phyloP scores from a whole-genome alignment of 179 eudicot genomes.

The Beta corolliflora region DNA sequence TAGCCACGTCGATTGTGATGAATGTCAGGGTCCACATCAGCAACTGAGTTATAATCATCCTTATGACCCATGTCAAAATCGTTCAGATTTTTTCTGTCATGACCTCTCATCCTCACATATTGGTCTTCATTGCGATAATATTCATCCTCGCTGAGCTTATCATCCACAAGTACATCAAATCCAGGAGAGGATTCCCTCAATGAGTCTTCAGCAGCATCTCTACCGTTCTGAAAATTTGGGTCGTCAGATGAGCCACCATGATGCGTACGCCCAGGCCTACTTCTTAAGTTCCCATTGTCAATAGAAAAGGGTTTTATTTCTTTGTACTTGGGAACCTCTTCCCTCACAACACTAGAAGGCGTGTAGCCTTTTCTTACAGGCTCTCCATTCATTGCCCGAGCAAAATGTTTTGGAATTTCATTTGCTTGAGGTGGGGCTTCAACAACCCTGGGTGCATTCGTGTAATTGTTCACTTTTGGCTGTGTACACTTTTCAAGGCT shows the following conservation, averaged over 20 bases:
- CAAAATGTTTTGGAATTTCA: constrained; percentile 31
- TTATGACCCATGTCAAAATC: constrained; percentile 49
- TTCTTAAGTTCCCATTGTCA: constrained; percentile 43
- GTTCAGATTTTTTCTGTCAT: constrained; percentile 45
- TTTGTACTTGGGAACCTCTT: constrained; percentile 42
- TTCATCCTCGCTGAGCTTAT: constrained; percentile 59
- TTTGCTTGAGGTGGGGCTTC: constrained; percentile 39
- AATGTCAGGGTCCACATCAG: constrained; percentile 45
- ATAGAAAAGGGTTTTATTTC: constrained; percentile 33
- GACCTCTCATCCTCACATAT: constrained; percentile 49
- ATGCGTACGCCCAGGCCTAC: constrained; percentile 41
- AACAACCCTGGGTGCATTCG: constrained; percentile 36
- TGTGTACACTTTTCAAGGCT: constrained; percentile 57
- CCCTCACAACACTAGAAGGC: constrained; percentile 29
- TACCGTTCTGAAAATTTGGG: constrained; percentile 43
- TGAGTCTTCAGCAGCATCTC: constrained; percentile 69
- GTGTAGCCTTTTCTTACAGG: constrained; percentile 34
- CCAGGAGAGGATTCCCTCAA: constrained; percentile 95
- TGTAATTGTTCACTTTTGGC: constrained; percentile 36
- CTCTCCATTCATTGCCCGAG: constrained; percentile 37
- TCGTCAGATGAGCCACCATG: constrained; percentile 49
- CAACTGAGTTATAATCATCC: constrained; percentile 47
- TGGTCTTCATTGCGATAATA: constrained; percentile 70
- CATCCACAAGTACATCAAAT: constrained; percentile 94
- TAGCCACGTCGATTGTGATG: constrained; percentile 55